Conservation (phyloP, 2,329 filamentous ascomycete species). For the Aspergillus pseudoviridinutans region DNA sequence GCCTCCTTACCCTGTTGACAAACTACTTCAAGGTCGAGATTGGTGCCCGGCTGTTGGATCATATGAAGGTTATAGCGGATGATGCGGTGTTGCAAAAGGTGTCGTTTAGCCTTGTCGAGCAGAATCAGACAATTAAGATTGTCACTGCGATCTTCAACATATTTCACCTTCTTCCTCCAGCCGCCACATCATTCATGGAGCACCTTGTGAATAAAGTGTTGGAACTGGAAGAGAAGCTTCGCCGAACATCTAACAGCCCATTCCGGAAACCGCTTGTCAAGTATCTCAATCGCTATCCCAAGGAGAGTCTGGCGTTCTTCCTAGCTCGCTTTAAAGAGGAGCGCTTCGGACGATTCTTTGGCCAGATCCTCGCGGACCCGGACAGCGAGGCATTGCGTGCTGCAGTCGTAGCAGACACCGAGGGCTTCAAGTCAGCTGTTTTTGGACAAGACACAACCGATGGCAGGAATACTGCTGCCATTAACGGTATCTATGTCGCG, state of each 20-base stretch:
- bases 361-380: constrained; percentile 74
- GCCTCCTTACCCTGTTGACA: constrained; percentile 83
- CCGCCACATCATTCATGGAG: constrained; percentile 87
- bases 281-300: constrained; percentile 89
- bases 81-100: constrained; percentile 76
- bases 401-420: constrained; percentile 68
- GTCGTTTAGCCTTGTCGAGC: constrained; percentile 91
- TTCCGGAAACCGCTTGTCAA: constrained; percentile 88
- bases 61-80: constrained; percentile 87
- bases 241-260: constrained; percentile 83
- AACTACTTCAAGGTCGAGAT: constrained; percentile 99
- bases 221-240: constrained; percentile 76
- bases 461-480: constrained; percentile 69
- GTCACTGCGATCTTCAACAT: constrained; percentile 94
- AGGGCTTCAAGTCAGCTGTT: constrained; percentile 64
- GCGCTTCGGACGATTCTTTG: constrained; percentile 84
- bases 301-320: constrained; percentile 79
- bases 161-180: constrained; percentile 89
- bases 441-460: constrained; percentile 62
- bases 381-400: constrained; percentile 72
- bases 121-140: constrained; percentile 88
- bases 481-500: constrained; percentile 84
- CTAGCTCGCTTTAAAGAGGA: constrained; percentile 76
- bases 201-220: constrained; percentile 86
- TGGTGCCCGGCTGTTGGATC: constrained; percentile 84